Evolutionary conservation across 2,329 filamentous ascomycete genomes (phyloP).

Genomic region (Venturia aucupariae): DNA sequence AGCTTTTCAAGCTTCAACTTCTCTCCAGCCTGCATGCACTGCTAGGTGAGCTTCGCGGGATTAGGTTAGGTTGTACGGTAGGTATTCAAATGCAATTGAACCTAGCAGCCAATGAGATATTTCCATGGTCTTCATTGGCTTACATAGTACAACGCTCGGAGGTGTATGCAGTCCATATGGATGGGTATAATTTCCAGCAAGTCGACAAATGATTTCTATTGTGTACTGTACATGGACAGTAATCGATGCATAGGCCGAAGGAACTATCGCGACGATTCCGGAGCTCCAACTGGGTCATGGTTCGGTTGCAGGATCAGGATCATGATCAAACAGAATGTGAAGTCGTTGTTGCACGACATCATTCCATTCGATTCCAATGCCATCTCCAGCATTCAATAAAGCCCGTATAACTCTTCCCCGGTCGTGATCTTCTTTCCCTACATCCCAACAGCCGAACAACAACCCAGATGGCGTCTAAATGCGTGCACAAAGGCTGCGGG

Average conservation of each 20-base stretch:
- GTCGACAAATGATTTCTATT: too few relatives aligned
- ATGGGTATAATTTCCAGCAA: too few relatives aligned
- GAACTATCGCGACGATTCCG: too few relatives aligned
- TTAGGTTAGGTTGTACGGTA: not conserved
- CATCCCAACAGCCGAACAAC: not conserved
- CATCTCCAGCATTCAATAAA: not conserved
- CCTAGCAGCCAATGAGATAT: not conserved
- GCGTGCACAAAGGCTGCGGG: constrained; percentile 91
- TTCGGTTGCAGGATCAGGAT: not conserved
- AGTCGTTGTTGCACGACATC: not conserved
- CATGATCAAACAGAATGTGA: not conserved
- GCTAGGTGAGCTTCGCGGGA: too few relatives aligned
- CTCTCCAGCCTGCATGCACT: too few relatives aligned
- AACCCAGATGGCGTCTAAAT: constrained; percentile 64
- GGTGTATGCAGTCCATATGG: too few relatives aligned
- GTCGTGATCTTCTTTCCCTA: not conserved
- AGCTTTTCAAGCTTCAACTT: not conserved
- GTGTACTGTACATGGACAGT: too few relatives aligned
- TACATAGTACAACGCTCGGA: too few relatives aligned
- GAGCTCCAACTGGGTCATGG: not conserved
- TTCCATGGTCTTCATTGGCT: not conserved
- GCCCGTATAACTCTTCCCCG: not conserved
- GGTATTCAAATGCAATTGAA: not conserved
- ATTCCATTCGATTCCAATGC: not conserved
- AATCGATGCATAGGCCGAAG: too few relatives aligned